Conservation (phyloP, 148 eudicot species). For the Silene uniflora region DNA sequence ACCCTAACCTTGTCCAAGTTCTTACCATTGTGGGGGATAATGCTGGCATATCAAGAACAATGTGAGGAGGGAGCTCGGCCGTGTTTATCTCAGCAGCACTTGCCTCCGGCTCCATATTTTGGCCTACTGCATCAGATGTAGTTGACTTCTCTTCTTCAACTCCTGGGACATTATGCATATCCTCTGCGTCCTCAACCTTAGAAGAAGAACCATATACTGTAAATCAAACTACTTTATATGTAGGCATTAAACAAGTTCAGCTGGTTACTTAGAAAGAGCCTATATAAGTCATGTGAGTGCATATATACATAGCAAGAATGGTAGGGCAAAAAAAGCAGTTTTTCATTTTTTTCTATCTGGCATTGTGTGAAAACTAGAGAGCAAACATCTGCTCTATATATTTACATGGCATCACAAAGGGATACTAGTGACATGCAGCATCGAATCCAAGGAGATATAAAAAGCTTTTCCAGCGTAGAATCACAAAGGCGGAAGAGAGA, state of each 20-base stretch:
- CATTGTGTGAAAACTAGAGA: background rate
- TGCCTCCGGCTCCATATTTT: conserved; percentile 32
- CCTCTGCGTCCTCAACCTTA: conserved; percentile 80
- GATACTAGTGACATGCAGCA: too few relatives aligned
- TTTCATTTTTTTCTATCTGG: background rate
- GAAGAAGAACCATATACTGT: conserved; percentile 10
- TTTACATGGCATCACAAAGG: too few relatives aligned
- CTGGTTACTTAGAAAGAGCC: background rate
- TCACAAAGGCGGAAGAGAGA: too few relatives aligned
- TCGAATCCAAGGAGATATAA: too few relatives aligned
- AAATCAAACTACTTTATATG: background rate
- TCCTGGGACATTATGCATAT: conserved; percentile 57
- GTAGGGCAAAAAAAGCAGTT: too few relatives aligned
- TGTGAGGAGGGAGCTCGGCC: conserved; percentile 75
- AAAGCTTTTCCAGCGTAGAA: too few relatives aligned
- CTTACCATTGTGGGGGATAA: conserved; percentile 94
- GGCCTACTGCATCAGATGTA: conserved; percentile 26
- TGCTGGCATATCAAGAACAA: conserved; percentile 88
- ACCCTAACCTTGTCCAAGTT: background rate
- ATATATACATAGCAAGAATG: background rate
- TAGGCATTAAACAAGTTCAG: background rate
- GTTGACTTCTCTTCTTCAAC: conserved; percentile 39
- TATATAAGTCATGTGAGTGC: background rate
- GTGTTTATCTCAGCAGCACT: conserved; percentile 44
- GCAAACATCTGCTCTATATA: too few relatives aligned